A percentile compares a stretch with the other conserved stretches of the same genome.
These are phyloP conservation scores for Trifolium repens DNA, from an alignment of 306 rosid species.

Conservation along the genomic window DNA sequence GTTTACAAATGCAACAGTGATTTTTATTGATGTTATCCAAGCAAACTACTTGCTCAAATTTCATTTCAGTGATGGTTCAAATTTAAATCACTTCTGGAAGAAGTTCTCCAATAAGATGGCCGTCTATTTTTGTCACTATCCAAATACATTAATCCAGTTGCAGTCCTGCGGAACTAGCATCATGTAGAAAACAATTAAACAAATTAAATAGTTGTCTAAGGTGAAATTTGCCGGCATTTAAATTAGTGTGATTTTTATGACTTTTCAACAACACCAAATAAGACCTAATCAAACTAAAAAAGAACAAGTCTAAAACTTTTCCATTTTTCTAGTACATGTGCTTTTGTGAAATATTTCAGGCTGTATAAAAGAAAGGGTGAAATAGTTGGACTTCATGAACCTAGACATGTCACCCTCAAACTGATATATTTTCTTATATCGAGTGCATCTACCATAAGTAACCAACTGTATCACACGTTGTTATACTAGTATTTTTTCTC, in stretches of 20 bases:
- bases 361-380: not conserved
- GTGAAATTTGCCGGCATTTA: constrained; percentile 13
- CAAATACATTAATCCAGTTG: not conserved
- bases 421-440: not conserved
- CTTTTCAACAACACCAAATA: constrained; percentile 20
- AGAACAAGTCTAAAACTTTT: not conserved
- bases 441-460: not conserved
- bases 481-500: not conserved
- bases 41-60: not conserved
- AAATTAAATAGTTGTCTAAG: not conserved
- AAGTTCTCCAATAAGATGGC: not conserved
- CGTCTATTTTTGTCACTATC: not conserved
- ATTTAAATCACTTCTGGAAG: not conserved
- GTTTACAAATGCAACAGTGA: not conserved
- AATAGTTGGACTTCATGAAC: not conserved
- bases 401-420: not conserved
- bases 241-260: not conserved
- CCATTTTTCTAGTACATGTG: not conserved
- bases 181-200: not conserved
- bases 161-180: constrained; percentile 3
- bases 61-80: not conserved
- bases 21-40: not conserved
- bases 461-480: not conserved
- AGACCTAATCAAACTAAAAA: constrained; percentile 7
- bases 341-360: not conserved